Conservation (phyloP, 2,329 filamentous ascomycete species). For the Reticulascus tulasneorum region DNA sequence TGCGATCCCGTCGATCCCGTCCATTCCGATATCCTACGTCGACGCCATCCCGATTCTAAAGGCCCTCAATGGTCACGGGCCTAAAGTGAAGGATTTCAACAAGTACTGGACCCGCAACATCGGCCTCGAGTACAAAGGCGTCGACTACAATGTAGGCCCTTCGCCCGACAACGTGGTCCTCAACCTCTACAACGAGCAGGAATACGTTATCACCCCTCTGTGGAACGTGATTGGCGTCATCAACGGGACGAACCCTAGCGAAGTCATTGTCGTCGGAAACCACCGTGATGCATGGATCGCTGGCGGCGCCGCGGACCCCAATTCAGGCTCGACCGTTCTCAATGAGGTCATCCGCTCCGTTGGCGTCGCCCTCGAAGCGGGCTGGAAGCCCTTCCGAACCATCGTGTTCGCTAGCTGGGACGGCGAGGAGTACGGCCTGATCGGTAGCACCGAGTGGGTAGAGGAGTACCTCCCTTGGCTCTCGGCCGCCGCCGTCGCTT, state of each 20-base stretch:
- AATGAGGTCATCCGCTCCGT: constrained; percentile 77
- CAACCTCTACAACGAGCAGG: constrained; percentile 74
- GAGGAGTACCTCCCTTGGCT: constrained; percentile 87
- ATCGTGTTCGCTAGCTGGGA: constrained; percentile 87
- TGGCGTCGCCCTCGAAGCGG: constrained; percentile 61
- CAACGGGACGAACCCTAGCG: constrained; percentile 79
- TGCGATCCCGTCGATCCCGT: constrained; percentile 79
- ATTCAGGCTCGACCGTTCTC: constrained; percentile 74
- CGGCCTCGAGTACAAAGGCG: constrained; percentile 73
- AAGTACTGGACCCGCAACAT: constrained; percentile 66
- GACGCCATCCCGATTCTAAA: constrained; percentile 87
- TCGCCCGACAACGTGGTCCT: constrained; percentile 68
- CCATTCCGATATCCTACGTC: constrained; percentile 81
- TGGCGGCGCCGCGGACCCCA: constrained; percentile 79
- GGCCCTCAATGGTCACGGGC: constrained; percentile 84
- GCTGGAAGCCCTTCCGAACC: constrained; percentile 66
- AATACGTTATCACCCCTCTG: constrained; percentile 74
- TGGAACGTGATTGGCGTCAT: constrained; percentile 94
- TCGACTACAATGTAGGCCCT: constrained; percentile 81
- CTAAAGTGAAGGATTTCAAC: constrained; percentile 69
- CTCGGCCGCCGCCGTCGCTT: constrained; percentile 67
- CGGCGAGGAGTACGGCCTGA: constrained; percentile 78
- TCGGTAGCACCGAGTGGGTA: constrained; percentile 90
- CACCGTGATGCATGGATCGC: constrained; percentile 88
- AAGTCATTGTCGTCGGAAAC: constrained; percentile 88